A percentile compares a stretch with the other conserved stretches of the same genome.
These are phyloP conservation scores for Eimeria brunetti DNA, from an alignment of 169 alveolate species.

Conservation along the genomic window DNA sequence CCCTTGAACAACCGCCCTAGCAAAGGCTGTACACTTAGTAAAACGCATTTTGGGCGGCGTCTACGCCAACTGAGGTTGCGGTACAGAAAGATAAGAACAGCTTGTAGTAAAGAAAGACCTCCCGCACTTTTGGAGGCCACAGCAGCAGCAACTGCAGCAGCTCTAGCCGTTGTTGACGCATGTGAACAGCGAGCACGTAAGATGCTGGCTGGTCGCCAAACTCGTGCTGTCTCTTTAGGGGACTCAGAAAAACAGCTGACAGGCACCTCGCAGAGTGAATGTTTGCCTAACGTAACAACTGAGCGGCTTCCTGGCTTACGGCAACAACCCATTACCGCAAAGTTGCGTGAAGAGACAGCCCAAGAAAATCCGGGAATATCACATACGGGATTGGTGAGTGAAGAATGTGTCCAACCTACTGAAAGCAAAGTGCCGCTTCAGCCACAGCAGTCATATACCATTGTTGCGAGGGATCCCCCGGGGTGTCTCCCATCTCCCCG, in stretches of 20 bases:
- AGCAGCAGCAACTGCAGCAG: constrained; percentile 67
- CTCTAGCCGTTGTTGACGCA: constrained; percentile 27
- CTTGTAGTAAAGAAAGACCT: not conserved
- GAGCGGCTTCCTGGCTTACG: not conserved
- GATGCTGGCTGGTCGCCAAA: not conserved
- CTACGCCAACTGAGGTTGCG: not conserved
- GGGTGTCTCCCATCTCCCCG: not conserved
- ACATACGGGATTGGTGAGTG: not conserved
- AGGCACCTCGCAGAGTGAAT: not conserved
- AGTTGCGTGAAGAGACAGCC: not conserved
- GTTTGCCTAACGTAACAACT: not conserved
- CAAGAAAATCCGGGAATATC: not conserved
- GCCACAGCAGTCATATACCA: not conserved
- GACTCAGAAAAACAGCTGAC: not conserved
- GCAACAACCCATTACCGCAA: not conserved
- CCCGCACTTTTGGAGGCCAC: not conserved
- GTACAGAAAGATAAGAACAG: not conserved
- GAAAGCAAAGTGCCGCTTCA: not conserved
- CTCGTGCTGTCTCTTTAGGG: not conserved
- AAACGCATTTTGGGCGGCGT: not conserved
- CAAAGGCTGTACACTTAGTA: not conserved
- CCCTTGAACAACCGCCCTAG: not conserved
- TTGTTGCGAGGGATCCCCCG: not conserved
- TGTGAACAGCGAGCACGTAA: constrained; percentile 46
- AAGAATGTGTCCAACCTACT: not conserved